Conservation (phyloP, 2,329 filamentous ascomycete species). For the Camillea tinctor region DNA sequence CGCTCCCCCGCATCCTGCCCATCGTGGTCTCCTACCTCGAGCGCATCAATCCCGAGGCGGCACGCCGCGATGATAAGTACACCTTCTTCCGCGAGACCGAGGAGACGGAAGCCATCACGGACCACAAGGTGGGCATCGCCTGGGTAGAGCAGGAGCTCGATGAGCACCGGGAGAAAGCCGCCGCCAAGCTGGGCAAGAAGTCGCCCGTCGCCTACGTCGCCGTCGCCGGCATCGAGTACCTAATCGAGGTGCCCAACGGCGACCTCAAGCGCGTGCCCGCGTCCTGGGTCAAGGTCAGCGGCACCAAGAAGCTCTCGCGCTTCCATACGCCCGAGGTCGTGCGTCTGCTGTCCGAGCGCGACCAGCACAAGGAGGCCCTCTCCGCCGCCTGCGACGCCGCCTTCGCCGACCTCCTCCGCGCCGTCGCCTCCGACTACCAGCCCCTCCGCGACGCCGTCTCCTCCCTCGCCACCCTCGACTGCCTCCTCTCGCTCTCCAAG, state of each 20-base stretch:
- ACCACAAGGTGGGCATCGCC: constrained; percentile 89
- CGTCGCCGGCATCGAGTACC: constrained; percentile 86
- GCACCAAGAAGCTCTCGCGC: constrained; percentile 86
- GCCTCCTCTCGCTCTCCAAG: constrained; percentile 79
- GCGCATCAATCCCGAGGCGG: constrained; percentile 80
- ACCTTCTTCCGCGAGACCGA: constrained; percentile 84
- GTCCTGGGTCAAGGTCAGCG: constrained; percentile 91
- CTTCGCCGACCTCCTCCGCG: constrained; percentile 68
- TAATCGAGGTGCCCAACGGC: constrained; percentile 85
- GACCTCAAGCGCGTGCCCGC: constrained; percentile 86
- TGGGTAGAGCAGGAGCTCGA: constrained; percentile 87
- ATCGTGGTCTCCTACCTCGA: constrained; percentile 75
- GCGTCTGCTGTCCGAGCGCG: constrained; percentile 77
- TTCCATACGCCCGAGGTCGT: constrained; percentile 95
- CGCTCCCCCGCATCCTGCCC: constrained; percentile 73
- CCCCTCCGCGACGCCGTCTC: constrained; percentile 85
- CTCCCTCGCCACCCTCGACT: constrained; percentile 83
- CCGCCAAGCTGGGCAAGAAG: constrained; percentile 69
- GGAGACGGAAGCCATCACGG: constrained; percentile 84
- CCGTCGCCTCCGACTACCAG: constrained; percentile 83
- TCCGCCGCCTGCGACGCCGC: constrained; percentile 88
- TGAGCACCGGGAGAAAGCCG: constrained; percentile 69
- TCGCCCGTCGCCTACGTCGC: constrained; percentile 73
- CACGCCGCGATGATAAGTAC: constrained; percentile 88
- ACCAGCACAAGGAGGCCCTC: constrained; percentile 91